These are phyloP conservation scores for Paracoccidioides lutzii DNA, from an alignment of 2,329 filamentous ascomycete species.

Conservation along the genomic window DNA sequence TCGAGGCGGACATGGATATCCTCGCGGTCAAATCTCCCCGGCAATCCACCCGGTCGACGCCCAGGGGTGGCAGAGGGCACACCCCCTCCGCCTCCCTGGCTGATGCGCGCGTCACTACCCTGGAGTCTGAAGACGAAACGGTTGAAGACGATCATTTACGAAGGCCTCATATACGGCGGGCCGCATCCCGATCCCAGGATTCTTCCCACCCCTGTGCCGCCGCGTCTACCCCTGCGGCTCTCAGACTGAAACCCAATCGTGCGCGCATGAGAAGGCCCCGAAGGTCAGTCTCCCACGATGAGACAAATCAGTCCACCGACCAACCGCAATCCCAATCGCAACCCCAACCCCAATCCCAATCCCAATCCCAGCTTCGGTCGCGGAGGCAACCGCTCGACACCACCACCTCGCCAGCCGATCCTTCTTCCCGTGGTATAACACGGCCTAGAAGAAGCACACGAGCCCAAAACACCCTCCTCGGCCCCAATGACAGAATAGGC, in stretches of 20 bases:
- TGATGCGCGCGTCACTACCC: neutral
- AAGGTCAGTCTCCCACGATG: neutral
- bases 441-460: constrained; percentile 13
- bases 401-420: neutral
- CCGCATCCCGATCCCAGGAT: neutral
- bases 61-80: neutral
- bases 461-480: constrained; percentile 20
- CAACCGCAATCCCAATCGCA: neutral
- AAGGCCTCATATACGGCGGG: neutral
- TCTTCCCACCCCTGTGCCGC: neutral
- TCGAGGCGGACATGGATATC: constrained; percentile 25
- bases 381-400: neutral
- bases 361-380: neutral
- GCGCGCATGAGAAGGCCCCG: neutral
- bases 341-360: neutral
- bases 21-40: constrained; percentile 18
- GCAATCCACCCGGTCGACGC: neutral
- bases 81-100: neutral
- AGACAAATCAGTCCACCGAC: neutral
- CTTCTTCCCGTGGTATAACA: too few species aligned
- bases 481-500: constrained; percentile 48
- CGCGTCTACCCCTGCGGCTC: neutral
- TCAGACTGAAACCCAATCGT: neutral
- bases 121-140: neutral
- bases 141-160: neutral